Percentiles rank a stretch among this genome's conserved stretches.
Conservation (phyloP, 2,329 filamentous ascomycete species). For the Cladosporium sp. region DNA sequence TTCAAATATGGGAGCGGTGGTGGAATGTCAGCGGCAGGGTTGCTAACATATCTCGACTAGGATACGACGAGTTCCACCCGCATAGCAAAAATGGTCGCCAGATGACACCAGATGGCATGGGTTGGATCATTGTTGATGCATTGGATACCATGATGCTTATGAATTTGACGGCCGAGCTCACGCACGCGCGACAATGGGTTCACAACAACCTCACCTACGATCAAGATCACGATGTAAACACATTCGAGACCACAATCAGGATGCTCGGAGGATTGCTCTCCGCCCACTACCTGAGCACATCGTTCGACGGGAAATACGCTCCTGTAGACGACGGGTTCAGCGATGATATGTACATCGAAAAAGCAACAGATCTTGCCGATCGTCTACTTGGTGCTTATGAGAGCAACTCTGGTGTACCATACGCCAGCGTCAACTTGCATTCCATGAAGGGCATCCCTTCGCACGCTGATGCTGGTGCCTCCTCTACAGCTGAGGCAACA, state of each 20-base stretch:
- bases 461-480: slow-evolving; percentile 82
- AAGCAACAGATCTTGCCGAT: slow-evolving; percentile 89
- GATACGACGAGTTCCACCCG: slow-evolving; percentile 85
- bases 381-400: slow-evolving; percentile 86
- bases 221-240: slow-evolving; percentile 93
- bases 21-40: not conserved
- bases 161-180: slow-evolving; percentile 86
- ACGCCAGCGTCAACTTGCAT: slow-evolving; percentile 84
- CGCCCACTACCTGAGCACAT: slow-evolving; percentile 89
- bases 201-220: slow-evolving; percentile 79
- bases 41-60: slow-evolving; percentile 25
- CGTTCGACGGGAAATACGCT: slow-evolving; percentile 71
- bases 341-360: slow-evolving; percentile 93
- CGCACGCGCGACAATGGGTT: slow-evolving; percentile 87
- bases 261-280: slow-evolving; percentile 94
- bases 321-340: slow-evolving; percentile 72
- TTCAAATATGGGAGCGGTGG: not conserved
- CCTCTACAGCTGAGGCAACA: slow-evolving; percentile 90
- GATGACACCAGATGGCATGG: slow-evolving; percentile 86
- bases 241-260: slow-evolving; percentile 95
- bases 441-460: slow-evolving; percentile 75
- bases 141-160: slow-evolving; percentile 97
- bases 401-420: slow-evolving; percentile 81
- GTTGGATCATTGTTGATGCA: slow-evolving; percentile 97
- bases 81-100: slow-evolving; percentile 74